These are phyloP conservation scores for Beauveria sp. DNA, from an alignment of 2,329 filamentous ascomycete genomes.

Conservation along the genomic window DNA sequence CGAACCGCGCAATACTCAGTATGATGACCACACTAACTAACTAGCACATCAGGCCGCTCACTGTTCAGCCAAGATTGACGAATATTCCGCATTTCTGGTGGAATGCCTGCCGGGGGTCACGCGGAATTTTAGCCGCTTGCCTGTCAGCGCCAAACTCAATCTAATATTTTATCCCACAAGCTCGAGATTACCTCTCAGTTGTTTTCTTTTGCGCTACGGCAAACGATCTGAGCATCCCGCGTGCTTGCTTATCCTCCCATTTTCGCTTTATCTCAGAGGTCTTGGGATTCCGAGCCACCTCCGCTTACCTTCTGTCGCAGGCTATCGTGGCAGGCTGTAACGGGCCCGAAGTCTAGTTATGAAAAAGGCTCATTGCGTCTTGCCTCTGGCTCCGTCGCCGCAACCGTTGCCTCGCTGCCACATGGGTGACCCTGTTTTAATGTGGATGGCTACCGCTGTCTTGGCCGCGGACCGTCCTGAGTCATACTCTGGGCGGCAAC, in stretches of 20 bases:
- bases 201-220: too few relatives aligned
- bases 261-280: neutral
- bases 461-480: conserved; percentile 4
- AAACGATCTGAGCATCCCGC: neutral
- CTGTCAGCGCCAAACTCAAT: neutral
- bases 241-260: neutral
- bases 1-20: too few relatives aligned
- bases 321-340: neutral
- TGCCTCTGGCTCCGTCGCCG: neutral
- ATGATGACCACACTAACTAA: too few relatives aligned
- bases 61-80: neutral
- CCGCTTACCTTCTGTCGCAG: neutral
- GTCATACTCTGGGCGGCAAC: neutral
- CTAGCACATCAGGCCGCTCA: neutral
- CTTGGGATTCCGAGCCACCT: neutral
- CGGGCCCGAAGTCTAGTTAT: neutral
- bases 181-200: too few relatives aligned
- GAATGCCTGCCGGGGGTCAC: neutral
- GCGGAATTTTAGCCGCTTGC: neutral
- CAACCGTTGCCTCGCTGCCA: conserved; percentile 5
- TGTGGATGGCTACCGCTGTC: neutral
- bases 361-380: neutral
- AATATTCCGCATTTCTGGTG: too few relatives aligned
- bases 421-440: conserved; percentile 12
- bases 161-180: neutral